These are phyloP conservation scores for Leptographium procerum DNA, from an alignment of 2,329 filamentous ascomycete species.

Conservation along the genomic window DNA sequence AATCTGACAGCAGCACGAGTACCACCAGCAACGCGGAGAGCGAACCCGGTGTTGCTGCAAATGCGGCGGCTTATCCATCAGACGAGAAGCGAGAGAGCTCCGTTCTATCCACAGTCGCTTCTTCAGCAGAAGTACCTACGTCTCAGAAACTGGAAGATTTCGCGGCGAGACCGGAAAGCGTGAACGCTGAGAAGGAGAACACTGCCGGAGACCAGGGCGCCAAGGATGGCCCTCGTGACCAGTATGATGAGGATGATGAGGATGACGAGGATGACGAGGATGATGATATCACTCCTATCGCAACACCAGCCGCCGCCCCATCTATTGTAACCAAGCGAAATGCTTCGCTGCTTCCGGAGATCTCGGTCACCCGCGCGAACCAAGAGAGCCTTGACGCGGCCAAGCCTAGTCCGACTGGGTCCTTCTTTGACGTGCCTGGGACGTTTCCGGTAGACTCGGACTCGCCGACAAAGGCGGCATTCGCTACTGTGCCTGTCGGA, in stretches of 20 bases:
- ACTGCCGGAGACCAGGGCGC: too few relatives aligned
- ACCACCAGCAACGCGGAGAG: constrained; percentile 21
- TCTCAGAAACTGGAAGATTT: too few relatives aligned
- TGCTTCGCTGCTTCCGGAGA: constrained; percentile 26
- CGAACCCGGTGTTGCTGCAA: constrained; percentile 20
- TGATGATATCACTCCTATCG: not conserved
- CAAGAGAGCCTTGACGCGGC: constrained; percentile 13
- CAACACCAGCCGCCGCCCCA: not conserved
- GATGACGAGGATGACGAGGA: not conserved
- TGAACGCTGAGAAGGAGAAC: too few relatives aligned
- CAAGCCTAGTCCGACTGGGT: not conserved
- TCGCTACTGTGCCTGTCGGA: not conserved
- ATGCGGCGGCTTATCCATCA: too few relatives aligned
- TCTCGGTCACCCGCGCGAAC: constrained; percentile 32
- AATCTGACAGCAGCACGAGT: constrained; percentile 41
- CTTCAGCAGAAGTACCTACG: too few relatives aligned
- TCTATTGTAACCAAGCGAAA: not conserved
- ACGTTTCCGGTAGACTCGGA: constrained; percentile 39
- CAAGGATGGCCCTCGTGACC: too few relatives aligned
- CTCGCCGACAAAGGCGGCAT: not conserved
- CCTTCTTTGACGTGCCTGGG: constrained; percentile 43
- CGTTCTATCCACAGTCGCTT: not conserved
- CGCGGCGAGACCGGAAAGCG: too few relatives aligned
- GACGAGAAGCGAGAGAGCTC: too few relatives aligned
- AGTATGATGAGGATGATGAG: too few relatives aligned